Evolutionary conservation across 345 rosid genomes (phyloP).

Genomic region (Toxicodendron radicans): DNA sequence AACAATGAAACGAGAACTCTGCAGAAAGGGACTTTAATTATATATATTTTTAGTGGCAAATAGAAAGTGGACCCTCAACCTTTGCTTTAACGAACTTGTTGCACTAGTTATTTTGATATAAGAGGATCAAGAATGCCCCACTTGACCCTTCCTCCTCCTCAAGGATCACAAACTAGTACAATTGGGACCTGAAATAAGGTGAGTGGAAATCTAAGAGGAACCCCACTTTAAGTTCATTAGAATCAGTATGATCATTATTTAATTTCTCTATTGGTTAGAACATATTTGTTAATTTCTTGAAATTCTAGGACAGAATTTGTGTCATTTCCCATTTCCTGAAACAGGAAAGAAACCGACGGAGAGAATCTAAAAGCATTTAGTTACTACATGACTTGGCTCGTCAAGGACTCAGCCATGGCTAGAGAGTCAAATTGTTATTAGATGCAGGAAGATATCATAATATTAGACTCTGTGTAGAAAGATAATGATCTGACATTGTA

Average conservation of each 20-base stretch:
- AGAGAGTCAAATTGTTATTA: background rate
- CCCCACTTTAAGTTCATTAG: constrained; percentile 46
- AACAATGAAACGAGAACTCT: too few species aligned
- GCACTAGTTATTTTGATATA: constrained; percentile 44
- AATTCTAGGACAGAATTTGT: background rate
- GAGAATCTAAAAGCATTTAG: background rate
- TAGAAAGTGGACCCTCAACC: background rate
- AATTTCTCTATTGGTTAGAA: background rate
- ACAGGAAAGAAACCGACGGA: background rate
- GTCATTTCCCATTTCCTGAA: constrained; percentile 11
- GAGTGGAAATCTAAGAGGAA: constrained; percentile 73
- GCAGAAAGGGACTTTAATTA: background rate
- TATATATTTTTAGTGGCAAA: background rate
- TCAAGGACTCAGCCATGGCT: constrained; percentile 22
- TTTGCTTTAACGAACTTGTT: constrained; percentile 62
- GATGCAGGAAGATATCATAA: too few species aligned
- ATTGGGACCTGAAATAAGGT: constrained; percentile 26
- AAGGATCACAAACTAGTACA: constrained; percentile 45
- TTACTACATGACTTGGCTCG: constrained; percentile 5
- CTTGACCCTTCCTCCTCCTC: constrained; percentile 63
- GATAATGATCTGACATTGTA: background rate
- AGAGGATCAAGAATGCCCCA: constrained; percentile 31
- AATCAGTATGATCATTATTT: constrained; percentile 10
- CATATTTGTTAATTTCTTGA: background rate
- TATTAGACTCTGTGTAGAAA: too few species aligned